phyloP scores from a whole-genome alignment of 768 basidiomycete species.

The Suillus clintonianus region DNA sequence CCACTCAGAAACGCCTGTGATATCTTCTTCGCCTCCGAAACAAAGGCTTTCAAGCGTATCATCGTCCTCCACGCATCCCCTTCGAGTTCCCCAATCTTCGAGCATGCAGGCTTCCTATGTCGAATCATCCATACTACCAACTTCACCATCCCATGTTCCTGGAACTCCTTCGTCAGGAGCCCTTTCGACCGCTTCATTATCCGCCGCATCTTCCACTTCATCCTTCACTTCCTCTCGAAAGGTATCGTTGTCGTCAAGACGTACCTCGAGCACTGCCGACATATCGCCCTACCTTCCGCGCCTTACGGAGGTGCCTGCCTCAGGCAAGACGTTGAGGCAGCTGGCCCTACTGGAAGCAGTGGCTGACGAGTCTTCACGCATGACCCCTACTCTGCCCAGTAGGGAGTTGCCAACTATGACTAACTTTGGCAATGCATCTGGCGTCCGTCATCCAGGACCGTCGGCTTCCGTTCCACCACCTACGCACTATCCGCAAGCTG shows the following conservation, averaged over 20 bases:
- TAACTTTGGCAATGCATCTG: slow-evolving; percentile 5
- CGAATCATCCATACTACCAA: not conserved
- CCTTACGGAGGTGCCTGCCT: slow-evolving; percentile 52
- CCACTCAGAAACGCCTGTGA: slow-evolving; percentile 13
- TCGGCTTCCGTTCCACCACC: slow-evolving; percentile 32
- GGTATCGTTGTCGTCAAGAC: slow-evolving; percentile 27
- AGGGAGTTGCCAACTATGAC: slow-evolving; percentile 23
- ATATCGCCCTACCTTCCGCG: slow-evolving; percentile 70
- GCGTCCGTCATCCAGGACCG: slow-evolving; percentile 14
- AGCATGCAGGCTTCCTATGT: slow-evolving; percentile 3
- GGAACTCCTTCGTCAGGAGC: slow-evolving; percentile 11
- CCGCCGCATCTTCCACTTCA: slow-evolving; percentile 13
- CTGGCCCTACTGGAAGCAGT: slow-evolving; percentile 71
- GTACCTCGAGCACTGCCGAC: slow-evolving; percentile 56
- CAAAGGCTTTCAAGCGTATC: slow-evolving; percentile 9
- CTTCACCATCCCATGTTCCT: not conserved
- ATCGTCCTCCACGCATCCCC: not conserved
- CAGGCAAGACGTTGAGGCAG: slow-evolving; percentile 67
- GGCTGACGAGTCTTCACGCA: slow-evolving; percentile 70
- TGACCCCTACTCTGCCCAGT: slow-evolving; percentile 45
- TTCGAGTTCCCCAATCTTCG: slow-evolving; percentile 1
- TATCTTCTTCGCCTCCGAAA: slow-evolving; percentile 10
- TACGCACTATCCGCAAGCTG: slow-evolving; percentile 15
- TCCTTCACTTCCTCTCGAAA: slow-evolving; percentile 21
- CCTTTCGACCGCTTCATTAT: not conserved